Conservation (phyloP, 371 early-diverging fungal species). For the Zopfochytrium polystomum region DNA sequence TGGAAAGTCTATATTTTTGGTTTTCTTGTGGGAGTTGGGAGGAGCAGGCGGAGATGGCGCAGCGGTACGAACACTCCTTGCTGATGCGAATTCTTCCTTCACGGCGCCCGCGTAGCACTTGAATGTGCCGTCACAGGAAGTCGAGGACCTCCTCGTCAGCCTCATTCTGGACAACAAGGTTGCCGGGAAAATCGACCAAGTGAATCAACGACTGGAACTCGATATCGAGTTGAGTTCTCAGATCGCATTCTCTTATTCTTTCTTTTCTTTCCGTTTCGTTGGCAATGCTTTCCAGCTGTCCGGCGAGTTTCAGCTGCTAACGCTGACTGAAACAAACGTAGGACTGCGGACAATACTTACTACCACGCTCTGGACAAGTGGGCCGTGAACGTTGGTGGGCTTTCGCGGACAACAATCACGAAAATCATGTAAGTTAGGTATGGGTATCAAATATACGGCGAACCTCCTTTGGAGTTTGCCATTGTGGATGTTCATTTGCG, state of each 20-base stretch:
- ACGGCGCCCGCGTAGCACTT: constrained; percentile 53
- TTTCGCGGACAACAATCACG: constrained; percentile 61
- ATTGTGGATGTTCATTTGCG: too few relatives aligned
- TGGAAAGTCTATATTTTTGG: too few relatives aligned
- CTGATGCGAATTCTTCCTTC: neutral
- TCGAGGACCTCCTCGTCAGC: constrained; percentile 77
- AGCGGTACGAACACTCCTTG: too few relatives aligned
- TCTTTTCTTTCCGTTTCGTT: constrained; percentile 5
- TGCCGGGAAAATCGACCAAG: constrained; percentile 83
- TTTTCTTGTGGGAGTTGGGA: too few relatives aligned
- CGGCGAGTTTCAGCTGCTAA: neutral
- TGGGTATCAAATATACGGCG: too few relatives aligned
- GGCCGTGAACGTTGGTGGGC: constrained; percentile 60
- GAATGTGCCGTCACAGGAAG: constrained; percentile 70
- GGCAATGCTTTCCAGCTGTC: too few relatives aligned
- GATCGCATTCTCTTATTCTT: too few relatives aligned
- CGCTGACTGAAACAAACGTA: constrained; percentile 26
- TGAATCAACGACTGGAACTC: constrained; percentile 57
- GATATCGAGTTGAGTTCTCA: constrained; percentile 68
- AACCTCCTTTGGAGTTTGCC: too few relatives aligned
- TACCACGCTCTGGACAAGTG: constrained; percentile 74
- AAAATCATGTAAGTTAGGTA: constrained; percentile 17
- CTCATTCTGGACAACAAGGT: constrained; percentile 85
- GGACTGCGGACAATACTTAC: constrained; percentile 62
- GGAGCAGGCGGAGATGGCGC: too few relatives aligned